A percentile compares a stretch with the other conserved stretches of the same genome.
These are phyloP conservation scores for Xerocomus spinulosus DNA, from an alignment of 768 basidiomycete species.

Conservation along the genomic window DNA sequence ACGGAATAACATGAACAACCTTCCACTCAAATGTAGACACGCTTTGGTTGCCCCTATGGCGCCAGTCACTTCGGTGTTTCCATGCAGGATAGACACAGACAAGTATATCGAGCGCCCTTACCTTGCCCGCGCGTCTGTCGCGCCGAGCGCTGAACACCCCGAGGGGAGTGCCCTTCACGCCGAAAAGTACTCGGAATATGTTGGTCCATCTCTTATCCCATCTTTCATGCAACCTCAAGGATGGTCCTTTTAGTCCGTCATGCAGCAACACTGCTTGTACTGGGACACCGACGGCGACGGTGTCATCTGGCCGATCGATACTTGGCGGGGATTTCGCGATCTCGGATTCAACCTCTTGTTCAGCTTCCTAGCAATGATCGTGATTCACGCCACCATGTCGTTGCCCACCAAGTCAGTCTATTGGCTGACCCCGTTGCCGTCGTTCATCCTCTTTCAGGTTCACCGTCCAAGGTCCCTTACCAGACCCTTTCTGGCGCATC, in stretches of 20 bases:
- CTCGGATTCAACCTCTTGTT: conserved; percentile 41
- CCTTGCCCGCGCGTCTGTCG: conserved; percentile 25
- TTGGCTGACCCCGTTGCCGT: not conserved
- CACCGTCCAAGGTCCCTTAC: conserved; percentile 24
- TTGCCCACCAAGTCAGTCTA: conserved; percentile 28
- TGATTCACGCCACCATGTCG: conserved; percentile 35
- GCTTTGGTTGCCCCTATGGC: conserved; percentile 16
- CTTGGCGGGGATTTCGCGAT: conserved; percentile 37
- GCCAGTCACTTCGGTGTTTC: conserved; percentile 20
- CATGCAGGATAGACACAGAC: conserved; percentile 24
- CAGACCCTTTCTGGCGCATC: conserved; percentile 41
- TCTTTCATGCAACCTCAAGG: not conserved
- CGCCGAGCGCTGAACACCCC: conserved; percentile 24
- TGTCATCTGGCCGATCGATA: conserved; percentile 42
- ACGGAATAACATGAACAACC: conserved; percentile 17
- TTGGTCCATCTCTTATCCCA: conserved; percentile 7
- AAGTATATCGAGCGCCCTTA: conserved; percentile 24
- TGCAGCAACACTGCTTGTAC: conserved; percentile 40
- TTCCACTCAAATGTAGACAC: conserved; percentile 16
- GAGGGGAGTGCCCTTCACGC: conserved; percentile 18
- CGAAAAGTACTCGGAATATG: conserved; percentile 17
- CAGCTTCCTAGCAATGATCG: conserved; percentile 30
- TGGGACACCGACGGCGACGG: conserved; percentile 41
- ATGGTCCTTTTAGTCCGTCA: conserved; percentile 28
- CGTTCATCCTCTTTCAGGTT: conserved; percentile 9